Percentiles rank a stretch among this genome's conserved stretches.
These are phyloP conservation scores for Globisporangium alternatum DNA, from an alignment of 352 stramenopile genomes.

Conservation along the genomic window DNA sequence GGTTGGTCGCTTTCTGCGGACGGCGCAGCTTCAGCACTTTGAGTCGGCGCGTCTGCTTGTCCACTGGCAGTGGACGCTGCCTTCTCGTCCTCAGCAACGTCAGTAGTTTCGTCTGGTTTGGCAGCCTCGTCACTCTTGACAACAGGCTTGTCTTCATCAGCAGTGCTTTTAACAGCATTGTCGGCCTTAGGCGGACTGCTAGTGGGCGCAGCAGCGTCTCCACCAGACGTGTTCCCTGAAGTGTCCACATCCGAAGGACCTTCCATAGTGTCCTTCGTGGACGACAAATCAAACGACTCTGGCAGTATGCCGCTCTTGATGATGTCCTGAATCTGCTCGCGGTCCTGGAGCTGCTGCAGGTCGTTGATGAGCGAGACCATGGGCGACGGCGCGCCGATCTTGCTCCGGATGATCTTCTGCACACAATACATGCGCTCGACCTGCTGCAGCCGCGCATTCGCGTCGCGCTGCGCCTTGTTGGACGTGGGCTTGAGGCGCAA, in stretches of 20 bases:
- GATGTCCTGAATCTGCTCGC: constrained; percentile 29
- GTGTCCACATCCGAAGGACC: background rate
- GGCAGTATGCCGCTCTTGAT: constrained; percentile 35
- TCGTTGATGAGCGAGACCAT: constrained; percentile 35
- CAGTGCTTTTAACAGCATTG: background rate
- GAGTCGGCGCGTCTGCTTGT: background rate
- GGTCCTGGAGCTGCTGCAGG: constrained; percentile 34
- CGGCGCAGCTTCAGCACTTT: background rate
- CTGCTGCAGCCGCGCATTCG: constrained; percentile 50
- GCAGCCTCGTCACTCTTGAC: background rate
- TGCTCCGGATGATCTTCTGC: constrained; percentile 21
- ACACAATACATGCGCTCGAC: constrained; percentile 73
- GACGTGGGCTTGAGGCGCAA: constrained; percentile 15
- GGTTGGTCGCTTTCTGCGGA: background rate
- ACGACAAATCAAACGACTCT: background rate
- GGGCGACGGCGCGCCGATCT: constrained; percentile 20
- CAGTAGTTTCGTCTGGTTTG: background rate
- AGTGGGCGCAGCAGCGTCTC: background rate
- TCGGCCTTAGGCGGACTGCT: background rate
- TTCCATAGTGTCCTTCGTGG: background rate
- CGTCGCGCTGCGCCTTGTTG: constrained; percentile 37
- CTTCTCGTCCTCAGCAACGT: background rate
- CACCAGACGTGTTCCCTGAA: background rate
- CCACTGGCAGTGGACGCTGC: background rate
- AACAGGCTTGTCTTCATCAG: background rate